Evolutionary conservation across 1,139 yeast genomes (phyloP).

Genomic region (Sugiyamaella sp.): DNA sequence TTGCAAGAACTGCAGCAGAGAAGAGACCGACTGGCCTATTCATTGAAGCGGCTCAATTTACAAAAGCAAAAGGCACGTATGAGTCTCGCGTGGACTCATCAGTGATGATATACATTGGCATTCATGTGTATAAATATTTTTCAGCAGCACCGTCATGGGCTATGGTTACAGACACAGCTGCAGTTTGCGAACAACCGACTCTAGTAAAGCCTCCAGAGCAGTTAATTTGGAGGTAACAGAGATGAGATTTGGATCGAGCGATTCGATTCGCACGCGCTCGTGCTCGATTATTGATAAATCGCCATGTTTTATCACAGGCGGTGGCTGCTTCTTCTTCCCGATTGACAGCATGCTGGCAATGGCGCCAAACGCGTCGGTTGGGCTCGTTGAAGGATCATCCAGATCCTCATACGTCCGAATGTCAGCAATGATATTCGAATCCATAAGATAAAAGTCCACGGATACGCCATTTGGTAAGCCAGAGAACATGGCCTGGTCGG

Average conservation of each 20-base stretch:
- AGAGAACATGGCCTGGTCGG: constrained; percentile 23
- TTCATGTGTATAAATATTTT: neutral
- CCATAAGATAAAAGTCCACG: constrained; percentile 36
- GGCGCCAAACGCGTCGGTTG: constrained; percentile 17
- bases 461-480: constrained; percentile 29
- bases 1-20: constrained; percentile 43
- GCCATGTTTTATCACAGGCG: constrained; percentile 36
- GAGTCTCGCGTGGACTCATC: constrained; percentile 27
- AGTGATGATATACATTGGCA: neutral
- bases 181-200: constrained; percentile 33
- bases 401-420: constrained; percentile 32
- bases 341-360: constrained; percentile 18
- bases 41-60: constrained; percentile 40
- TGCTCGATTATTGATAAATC: constrained; percentile 47
- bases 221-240: constrained; percentile 48
- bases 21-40: constrained; percentile 45
- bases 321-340: constrained; percentile 30
- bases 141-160: neutral
- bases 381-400: constrained; percentile 17
- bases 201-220: constrained; percentile 35
- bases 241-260: constrained; percentile 52
- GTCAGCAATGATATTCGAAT: constrained; percentile 36
- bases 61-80: constrained; percentile 36
- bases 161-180: constrained; percentile 26
- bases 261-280: constrained; percentile 46